phyloP scores from a whole-genome alignment of 495 filamentous ascomycete genomes.

The Penicillium steckii region DNA sequence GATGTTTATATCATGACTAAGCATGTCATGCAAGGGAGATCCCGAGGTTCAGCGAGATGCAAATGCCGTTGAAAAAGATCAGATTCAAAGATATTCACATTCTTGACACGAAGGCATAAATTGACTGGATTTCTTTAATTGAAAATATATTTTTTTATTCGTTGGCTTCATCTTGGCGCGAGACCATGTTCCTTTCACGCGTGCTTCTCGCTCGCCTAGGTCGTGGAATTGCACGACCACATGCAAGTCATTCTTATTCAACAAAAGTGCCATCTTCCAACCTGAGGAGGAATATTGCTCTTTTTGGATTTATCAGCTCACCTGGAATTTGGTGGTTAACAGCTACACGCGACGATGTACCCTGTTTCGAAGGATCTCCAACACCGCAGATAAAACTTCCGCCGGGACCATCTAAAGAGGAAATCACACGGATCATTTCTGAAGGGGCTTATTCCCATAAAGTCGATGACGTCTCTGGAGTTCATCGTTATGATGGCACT shows the following conservation, averaged over 20 bases:
- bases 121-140: neutral
- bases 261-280: constrained; percentile 13
- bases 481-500: constrained; percentile 44
- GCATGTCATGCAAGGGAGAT: neutral
- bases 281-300: constrained; percentile 5
- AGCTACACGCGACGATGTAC: constrained; percentile 18
- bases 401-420: constrained; percentile 17
- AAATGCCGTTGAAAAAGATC: neutral
- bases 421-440: constrained; percentile 28
- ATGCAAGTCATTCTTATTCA: constrained; percentile 12
- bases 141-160: neutral
- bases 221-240: constrained; percentile 12
- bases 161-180: neutral
- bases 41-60: neutral
- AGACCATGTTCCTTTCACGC: constrained; percentile 1
- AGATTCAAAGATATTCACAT: neutral
- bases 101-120: no score
- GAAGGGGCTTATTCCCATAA: constrained; percentile 30
- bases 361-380: constrained; percentile 15
- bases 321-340: constrained; percentile 25
- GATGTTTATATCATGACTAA: neutral
- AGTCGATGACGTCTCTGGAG: constrained; percentile 23
- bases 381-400: constrained; percentile 9
- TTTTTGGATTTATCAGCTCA: constrained; percentile 13
- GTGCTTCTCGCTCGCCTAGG: constrained; percentile 11